These are phyloP conservation scores for Leersia perrieri DNA, from an alignment of 176 grass and related monocot species.

Conservation along the genomic window DNA sequence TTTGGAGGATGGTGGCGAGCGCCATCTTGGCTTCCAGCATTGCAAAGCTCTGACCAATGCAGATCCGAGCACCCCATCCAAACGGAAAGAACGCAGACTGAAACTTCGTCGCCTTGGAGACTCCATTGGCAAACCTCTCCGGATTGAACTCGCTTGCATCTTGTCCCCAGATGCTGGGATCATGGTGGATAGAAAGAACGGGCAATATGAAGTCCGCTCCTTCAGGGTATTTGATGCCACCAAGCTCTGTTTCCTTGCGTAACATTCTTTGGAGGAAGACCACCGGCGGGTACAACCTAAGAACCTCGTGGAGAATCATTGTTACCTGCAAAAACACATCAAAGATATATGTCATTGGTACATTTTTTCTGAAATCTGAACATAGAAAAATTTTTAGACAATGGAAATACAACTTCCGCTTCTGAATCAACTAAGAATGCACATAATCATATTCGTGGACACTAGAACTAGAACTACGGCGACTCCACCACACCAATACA, in stretches of 20 bases:
- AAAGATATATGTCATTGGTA: not conserved
- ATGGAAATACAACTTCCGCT: too few species aligned
- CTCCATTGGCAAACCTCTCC: conserved; percentile 56
- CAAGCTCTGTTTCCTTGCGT: conserved; percentile 50
- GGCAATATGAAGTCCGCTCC: conserved; percentile 51
- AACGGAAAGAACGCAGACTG: conserved; percentile 60
- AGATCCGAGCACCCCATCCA: conserved; percentile 56
- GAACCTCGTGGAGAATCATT: conserved; percentile 72
- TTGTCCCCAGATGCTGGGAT: conserved; percentile 56
- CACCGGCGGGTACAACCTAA: conserved; percentile 54
- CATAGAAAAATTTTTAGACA: too few species aligned
- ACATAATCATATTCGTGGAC: too few species aligned
- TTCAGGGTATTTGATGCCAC: conserved; percentile 46
- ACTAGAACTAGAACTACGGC: too few species aligned
- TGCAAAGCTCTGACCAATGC: conserved; percentile 68
- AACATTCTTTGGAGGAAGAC: conserved; percentile 29
- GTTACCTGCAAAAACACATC: conserved; percentile 39
- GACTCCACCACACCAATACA: too few species aligned
- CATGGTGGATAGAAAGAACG: conserved; percentile 51
- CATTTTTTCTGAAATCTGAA: not conserved
- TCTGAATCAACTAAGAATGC: too few species aligned
- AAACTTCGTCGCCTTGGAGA: conserved; percentile 55
- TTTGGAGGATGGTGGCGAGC: conserved; percentile 57
- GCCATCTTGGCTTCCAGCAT: conserved; percentile 67
- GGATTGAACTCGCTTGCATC: conserved; percentile 67